Conservation (phyloP, 495 filamentous ascomycete genomes). For the Sordaria brevicollis region DNA sequence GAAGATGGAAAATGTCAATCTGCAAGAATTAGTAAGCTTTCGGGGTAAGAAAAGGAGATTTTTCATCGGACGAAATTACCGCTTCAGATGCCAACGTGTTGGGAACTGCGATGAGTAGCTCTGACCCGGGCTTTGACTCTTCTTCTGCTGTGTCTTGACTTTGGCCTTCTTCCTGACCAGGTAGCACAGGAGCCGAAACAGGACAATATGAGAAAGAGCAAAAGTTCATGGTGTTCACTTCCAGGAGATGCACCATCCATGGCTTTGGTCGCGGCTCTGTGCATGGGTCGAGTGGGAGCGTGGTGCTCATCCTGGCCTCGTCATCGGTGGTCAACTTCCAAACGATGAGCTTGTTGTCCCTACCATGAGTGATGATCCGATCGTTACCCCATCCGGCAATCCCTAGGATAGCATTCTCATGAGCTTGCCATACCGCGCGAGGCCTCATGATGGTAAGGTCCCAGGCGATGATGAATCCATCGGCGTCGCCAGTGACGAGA, state of each 20-base stretch:
- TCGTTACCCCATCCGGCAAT: conserved; percentile 50
- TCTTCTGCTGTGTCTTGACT: conserved; percentile 3
- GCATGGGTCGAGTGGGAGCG: conserved; percentile 54
- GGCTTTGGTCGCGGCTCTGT: conserved; percentile 48
- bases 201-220: conserved; percentile 71
- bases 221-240: conserved; percentile 92
- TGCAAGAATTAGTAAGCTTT: conserved; percentile 13
- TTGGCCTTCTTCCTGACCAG: background rate
- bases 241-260: conserved; percentile 73
- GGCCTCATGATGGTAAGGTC: conserved; percentile 72
- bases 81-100: conserved; percentile 67
- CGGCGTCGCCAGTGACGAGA: conserved; percentile 77
- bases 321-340: conserved; percentile 64
- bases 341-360: conserved; percentile 77
- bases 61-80: conserved; percentile 28
- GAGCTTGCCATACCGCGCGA: conserved; percentile 77
- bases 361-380: conserved; percentile 46
- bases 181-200: conserved; percentile 2
- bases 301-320: conserved; percentile 52
- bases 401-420: conserved; percentile 68
- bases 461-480: conserved; percentile 86
- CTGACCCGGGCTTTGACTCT: conserved; percentile 4
- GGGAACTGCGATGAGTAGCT: conserved; percentile 61
- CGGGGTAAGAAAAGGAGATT: background rate
- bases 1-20: conserved; percentile 83